Evolutionary conservation across 495 filamentous ascomycete genomes (phyloP).

Genomic region (Cercophora sp.): DNA sequence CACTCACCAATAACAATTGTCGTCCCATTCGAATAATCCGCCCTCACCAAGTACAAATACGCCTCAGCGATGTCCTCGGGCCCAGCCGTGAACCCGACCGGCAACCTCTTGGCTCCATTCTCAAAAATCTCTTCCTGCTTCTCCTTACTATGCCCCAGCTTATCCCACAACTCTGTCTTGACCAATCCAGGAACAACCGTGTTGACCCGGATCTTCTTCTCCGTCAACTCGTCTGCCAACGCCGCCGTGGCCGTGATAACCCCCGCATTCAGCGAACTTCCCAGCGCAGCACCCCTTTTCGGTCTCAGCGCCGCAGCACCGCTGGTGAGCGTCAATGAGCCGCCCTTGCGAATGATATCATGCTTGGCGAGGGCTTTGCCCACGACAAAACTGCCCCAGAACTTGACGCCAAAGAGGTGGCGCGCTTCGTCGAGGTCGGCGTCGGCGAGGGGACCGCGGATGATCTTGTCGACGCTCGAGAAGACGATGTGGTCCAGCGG

Average conservation of each 20-base stretch:
- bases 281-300: conserved; percentile 31
- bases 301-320: conserved; percentile 43
- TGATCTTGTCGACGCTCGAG: conserved; percentile 42
- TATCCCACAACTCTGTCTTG: conserved; percentile 46
- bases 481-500: conserved; percentile 44
- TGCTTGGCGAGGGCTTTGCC: conserved; percentile 40
- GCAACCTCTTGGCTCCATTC: conserved; percentile 21
- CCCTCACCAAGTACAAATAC: conserved; percentile 55
- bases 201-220: conserved; percentile 51
- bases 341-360: conserved; percentile 36
- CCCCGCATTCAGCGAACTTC: conserved; percentile 35
- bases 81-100: conserved; percentile 44
- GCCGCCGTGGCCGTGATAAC: conserved; percentile 38
- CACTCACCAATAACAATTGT: conserved; percentile 35
- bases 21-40: conserved; percentile 49
- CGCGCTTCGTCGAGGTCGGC: conserved; percentile 35
- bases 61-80: conserved; percentile 54
- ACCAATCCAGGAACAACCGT: conserved; percentile 50
- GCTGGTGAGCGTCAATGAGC: conserved; percentile 52
- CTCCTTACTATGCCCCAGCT: conserved; percentile 29
- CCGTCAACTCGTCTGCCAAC: conserved; percentile 48
- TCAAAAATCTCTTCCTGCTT: conserved; percentile 32
- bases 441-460: conserved; percentile 36
- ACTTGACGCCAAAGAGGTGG: conserved; percentile 43
- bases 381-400: conserved; percentile 38